Evolutionary conservation across 441 rosid species (phyloP).

Genomic region (Pelargonium citronellum): DNA sequence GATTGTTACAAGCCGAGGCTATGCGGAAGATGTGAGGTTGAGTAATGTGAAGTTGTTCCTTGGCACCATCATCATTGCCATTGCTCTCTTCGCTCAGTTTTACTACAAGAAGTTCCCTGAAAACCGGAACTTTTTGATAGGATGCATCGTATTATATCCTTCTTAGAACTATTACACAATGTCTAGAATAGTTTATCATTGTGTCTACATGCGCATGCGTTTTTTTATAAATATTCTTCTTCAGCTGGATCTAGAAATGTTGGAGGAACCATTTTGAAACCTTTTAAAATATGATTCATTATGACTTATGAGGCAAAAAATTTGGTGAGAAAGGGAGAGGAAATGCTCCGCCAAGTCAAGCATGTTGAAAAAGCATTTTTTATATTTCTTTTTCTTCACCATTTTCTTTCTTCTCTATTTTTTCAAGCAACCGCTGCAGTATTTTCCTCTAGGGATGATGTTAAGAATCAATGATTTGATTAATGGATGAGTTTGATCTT

Average conservation of each 20-base stretch:
- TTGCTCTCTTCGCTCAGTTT: slow-evolving; percentile 3
- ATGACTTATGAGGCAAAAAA: not conserved
- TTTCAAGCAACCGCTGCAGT: not conserved
- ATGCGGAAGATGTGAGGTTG: not conserved
- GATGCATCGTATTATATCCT: slow-evolving; percentile 3
- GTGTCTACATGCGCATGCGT: no score
- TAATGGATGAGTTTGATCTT: slow-evolving; percentile 4
- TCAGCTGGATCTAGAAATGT: not conserved
- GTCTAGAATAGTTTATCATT: not conserved
- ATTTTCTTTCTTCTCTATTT: not conserved
- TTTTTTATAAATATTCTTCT: not conserved
- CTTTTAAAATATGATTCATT: not conserved
- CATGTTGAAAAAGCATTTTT: not conserved
- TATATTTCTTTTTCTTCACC: not conserved
- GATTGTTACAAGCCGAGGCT: slow-evolving; percentile 4
- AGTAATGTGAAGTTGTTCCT: slow-evolving; percentile 2
- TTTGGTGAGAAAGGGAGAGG: not conserved
- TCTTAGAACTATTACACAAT: not conserved
- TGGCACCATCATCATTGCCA: not conserved
- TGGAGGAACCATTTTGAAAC: not conserved
- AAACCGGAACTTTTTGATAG: slow-evolving; percentile 2
- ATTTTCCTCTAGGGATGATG: not conserved
- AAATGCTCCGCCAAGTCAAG: not conserved
- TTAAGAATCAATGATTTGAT: not conserved
- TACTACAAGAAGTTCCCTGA: slow-evolving; percentile 6